Evolutionary conservation across 2,329 filamentous ascomycete species (phyloP).

Genomic region (Fusarium scirpi): DNA sequence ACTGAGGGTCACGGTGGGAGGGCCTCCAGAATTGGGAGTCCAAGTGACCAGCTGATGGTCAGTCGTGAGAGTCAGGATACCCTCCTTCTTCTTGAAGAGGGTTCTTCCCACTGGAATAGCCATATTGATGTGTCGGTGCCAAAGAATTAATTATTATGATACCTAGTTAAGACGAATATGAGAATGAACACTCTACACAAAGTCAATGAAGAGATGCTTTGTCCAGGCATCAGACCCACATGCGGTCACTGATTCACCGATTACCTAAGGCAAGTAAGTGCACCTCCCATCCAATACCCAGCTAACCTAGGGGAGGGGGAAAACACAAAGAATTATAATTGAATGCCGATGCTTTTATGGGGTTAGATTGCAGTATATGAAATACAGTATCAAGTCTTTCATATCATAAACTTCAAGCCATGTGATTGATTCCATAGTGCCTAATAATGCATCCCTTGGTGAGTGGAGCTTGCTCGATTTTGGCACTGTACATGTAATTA

Average conservation of each 20-base stretch:
- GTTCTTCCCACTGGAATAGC: slow-evolving; percentile 73
- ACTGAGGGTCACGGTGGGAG: slow-evolving; percentile 75
- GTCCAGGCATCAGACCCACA: slow-evolving; percentile 21
- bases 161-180: neutral
- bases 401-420: neutral
- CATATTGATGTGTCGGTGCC: slow-evolving; percentile 56
- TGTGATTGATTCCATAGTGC: neutral
- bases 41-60: slow-evolving; percentile 83
- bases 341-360: neutral
- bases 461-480: neutral
- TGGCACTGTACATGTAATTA: neutral
- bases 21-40: slow-evolving; percentile 76
- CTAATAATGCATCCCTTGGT: neutral
- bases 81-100: slow-evolving; percentile 96
- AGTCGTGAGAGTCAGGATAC: slow-evolving; percentile 78
- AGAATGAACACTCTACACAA: neutral
- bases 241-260: slow-evolving; percentile 15
- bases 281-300: neutral
- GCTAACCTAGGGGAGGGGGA: neutral
- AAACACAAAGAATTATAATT: neutral
- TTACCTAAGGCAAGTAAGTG: slow-evolving; percentile 15
- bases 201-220: slow-evolving; percentile 1
- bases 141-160: neutral
- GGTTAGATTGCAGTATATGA: neutral
- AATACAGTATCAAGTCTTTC: neutral